Percentiles rank a stretch among this genome's conserved stretches.
Evolutionary conservation across 2,329 filamentous ascomycete genomes (phyloP).

Genomic region (Fusarium pseudoanthophilum): DNA sequence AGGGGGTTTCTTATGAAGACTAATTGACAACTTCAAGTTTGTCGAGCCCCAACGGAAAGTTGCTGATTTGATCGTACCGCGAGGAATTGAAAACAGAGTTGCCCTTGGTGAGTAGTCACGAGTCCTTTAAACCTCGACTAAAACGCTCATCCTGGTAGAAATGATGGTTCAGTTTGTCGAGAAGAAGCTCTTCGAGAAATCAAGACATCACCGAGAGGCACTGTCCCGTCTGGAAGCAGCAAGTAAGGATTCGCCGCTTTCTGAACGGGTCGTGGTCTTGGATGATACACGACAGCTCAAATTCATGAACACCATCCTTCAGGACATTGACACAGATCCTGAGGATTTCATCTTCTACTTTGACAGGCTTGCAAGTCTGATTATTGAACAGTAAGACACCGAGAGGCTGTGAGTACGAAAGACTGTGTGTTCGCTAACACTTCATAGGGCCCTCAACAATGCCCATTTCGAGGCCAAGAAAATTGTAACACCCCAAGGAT

Average conservation of each 20-base stretch:
- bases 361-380: constrained; percentile 83
- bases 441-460: constrained; percentile 76
- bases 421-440: constrained; percentile 4
- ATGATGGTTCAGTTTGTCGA: constrained; percentile 97
- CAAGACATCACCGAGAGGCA: constrained; percentile 81
- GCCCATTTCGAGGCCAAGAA: constrained; percentile 72
- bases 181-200: constrained; percentile 87
- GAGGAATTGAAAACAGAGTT: constrained; percentile 93
- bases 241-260: constrained; percentile 77
- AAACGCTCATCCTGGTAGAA: constrained; percentile 56
- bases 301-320: constrained; percentile 91
- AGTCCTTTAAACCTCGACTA: background rate
- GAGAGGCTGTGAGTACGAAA: background rate
- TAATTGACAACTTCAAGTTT: constrained; percentile 61
- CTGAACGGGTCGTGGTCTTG: constrained; percentile 78
- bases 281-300: constrained; percentile 81
- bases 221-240: constrained; percentile 80
- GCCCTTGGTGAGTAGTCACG: constrained; percentile 73
- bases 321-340: constrained; percentile 78
- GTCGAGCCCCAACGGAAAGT: constrained; percentile 92
- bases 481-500: constrained; percentile 77
- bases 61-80: constrained; percentile 94
- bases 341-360: constrained; percentile 99
- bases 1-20: background rate
- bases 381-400: constrained; percentile 76